A percentile compares a stretch with the other conserved stretches of the same genome.
Conservation (phyloP, 495 filamentous ascomycete species). For the Amphirosellinia nigrospora region DNA sequence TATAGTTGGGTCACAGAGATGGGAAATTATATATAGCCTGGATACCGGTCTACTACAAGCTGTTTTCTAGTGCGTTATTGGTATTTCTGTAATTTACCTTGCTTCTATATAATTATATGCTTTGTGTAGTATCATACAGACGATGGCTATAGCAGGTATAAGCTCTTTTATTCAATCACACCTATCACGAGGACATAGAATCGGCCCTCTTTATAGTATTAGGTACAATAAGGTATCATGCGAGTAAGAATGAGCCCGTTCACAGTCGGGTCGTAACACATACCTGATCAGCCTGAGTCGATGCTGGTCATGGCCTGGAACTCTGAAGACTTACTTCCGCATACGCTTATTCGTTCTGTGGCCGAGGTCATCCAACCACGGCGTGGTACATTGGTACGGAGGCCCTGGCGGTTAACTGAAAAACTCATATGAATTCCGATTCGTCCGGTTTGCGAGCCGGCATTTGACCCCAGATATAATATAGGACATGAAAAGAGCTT, state of each 20-base stretch:
- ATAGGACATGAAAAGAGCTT: neutral
- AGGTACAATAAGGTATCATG: neutral
- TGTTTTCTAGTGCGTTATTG: too few relatives aligned
- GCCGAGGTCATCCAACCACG: neutral
- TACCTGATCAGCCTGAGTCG: slow-evolving; percentile 18
- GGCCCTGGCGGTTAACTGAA: neutral
- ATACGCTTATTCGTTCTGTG: neutral
- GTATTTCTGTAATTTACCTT: too few relatives aligned
- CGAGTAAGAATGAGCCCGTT: neutral
- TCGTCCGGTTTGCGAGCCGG: slow-evolving; percentile 18
- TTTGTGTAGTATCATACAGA: too few relatives aligned
- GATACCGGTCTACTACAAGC: too few relatives aligned
- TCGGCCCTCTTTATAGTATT: too few relatives aligned
- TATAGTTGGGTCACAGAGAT: too few relatives aligned
- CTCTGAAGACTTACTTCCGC: neutral
- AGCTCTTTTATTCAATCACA: too few relatives aligned
- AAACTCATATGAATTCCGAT: slow-evolving; percentile 13
- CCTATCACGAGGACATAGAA: too few relatives aligned
- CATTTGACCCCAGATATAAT: slow-evolving; percentile 19
- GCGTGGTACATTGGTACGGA: neutral
- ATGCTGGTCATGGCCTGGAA: neutral
- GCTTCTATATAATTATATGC: too few relatives aligned
- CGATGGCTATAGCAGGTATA: too few relatives aligned
- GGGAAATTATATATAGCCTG: too few relatives aligned
- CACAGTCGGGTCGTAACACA: neutral